Conservation (phyloP, 2,329 filamentous ascomycete species). For the Coniochaeta ligniaria region DNA sequence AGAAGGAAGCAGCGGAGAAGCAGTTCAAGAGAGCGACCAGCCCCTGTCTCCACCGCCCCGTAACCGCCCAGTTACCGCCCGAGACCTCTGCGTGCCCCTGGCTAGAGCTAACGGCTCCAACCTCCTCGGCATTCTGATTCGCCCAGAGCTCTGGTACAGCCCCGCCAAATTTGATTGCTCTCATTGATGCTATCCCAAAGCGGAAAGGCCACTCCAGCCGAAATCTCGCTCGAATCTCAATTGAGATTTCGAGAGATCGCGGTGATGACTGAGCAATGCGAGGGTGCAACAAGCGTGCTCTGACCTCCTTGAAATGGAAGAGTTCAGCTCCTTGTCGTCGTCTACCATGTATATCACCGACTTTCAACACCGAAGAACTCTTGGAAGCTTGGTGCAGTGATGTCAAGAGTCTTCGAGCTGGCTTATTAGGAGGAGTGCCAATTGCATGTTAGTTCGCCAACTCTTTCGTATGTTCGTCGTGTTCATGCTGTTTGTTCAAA, state of each 20-base stretch:
- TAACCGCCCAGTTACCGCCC: conserved; percentile 1
- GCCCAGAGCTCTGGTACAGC: not conserved
- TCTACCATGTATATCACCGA: too few species aligned
- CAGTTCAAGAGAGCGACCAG: conserved; percentile 8
- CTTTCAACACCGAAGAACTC: not conserved
- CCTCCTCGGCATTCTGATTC: not conserved
- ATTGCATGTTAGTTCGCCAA: too few species aligned
- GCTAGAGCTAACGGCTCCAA: not conserved
- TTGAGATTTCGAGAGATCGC: not conserved
- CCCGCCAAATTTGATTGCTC: not conserved
- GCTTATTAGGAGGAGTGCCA: not conserved
- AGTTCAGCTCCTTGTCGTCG: too few species aligned
- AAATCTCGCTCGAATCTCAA: not conserved
- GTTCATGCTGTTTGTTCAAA: too few species aligned
- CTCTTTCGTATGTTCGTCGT: too few species aligned
- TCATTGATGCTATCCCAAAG: not conserved
- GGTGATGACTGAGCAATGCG: not conserved
- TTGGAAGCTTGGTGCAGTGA: not conserved
- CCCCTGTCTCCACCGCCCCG: conserved; percentile 5
- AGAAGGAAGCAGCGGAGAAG: conserved; percentile 11
- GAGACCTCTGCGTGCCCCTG: not conserved
- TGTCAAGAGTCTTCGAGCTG: not conserved
- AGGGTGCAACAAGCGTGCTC: too few species aligned
- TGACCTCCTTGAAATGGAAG: not conserved
- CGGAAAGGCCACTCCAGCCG: not conserved